Conservation (phyloP, 495 filamentous ascomycete species). For the Trichoderma parareesei region DNA sequence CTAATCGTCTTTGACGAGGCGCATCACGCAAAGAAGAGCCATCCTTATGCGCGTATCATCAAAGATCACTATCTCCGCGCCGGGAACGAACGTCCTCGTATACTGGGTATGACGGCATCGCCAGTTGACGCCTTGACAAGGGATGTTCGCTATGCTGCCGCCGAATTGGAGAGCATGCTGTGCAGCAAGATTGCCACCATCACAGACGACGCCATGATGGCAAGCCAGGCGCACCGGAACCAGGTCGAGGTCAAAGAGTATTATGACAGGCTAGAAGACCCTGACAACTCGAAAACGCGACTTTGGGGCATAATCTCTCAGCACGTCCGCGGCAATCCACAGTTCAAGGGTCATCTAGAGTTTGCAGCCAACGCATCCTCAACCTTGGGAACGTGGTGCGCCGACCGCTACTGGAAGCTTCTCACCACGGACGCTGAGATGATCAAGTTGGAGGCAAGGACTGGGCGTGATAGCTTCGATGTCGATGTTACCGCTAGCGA, state of each 20-base stretch:
- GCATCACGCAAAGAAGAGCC: constrained; percentile 92
- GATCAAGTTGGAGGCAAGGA: constrained; percentile 51
- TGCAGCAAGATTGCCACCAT: constrained; percentile 78
- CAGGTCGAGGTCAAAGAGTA: constrained; percentile 45
- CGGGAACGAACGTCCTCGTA: constrained; percentile 49
- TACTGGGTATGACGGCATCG: constrained; percentile 97
- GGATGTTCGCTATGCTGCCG: constrained; percentile 62
- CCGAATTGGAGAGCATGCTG: constrained; percentile 69
- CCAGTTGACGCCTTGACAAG: constrained; percentile 73
- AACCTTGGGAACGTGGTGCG: constrained; percentile 76
- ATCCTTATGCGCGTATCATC: constrained; percentile 87
- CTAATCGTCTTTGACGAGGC: constrained; percentile 94
- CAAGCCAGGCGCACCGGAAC: neutral
- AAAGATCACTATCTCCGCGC: constrained; percentile 65
- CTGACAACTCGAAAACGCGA: constrained; percentile 49
- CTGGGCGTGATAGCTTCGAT: constrained; percentile 32
- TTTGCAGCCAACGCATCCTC: constrained; percentile 51
- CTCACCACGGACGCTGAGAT: constrained; percentile 59
- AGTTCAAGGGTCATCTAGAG: constrained; percentile 51
- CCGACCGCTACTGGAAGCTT: constrained; percentile 73
- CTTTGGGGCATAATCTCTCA: constrained; percentile 50
- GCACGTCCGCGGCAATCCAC: constrained; percentile 44
- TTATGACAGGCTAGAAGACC: constrained; percentile 44
- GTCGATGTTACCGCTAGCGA: neutral
- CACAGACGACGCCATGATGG: constrained; percentile 35